These are phyloP conservation scores for Furcasterigmium sp. DNA, from an alignment of 2,329 filamentous ascomycete species.

Conservation along the genomic window DNA sequence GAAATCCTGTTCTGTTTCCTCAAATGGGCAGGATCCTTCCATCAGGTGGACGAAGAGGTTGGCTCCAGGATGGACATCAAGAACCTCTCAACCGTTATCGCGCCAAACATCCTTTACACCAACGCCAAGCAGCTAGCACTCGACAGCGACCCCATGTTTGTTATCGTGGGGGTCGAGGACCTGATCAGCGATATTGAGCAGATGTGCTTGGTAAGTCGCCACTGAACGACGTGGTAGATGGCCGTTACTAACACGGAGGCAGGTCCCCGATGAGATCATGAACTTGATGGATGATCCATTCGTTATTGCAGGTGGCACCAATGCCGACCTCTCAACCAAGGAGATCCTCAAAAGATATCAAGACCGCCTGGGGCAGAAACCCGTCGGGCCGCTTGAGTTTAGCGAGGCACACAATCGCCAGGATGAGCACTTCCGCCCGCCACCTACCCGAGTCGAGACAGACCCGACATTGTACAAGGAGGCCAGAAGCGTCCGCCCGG, in stretches of 20 bases:
- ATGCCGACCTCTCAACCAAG: slow-evolving; percentile 87
- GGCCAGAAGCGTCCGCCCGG: slow-evolving; percentile 76
- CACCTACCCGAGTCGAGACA: slow-evolving; percentile 69
- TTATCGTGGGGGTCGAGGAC: slow-evolving; percentile 87
- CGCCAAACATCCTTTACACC: slow-evolving; percentile 86
- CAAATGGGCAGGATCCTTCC: slow-evolving; percentile 96
- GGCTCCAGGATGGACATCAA: slow-evolving; percentile 99
- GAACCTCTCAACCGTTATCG: slow-evolving; percentile 95
- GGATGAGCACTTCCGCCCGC: slow-evolving; percentile 50
- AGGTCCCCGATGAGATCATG: slow-evolving; percentile 92
- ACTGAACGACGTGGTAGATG: not conserved
- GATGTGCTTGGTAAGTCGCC: slow-evolving; percentile 88
- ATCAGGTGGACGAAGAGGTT: slow-evolving; percentile 92
- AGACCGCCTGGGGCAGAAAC: slow-evolving; percentile 59
- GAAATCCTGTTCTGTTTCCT: slow-evolving; percentile 95
- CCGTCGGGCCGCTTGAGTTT: slow-evolving; percentile 45
- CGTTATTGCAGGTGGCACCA: slow-evolving; percentile 63
- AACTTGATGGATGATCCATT: slow-evolving; percentile 78
- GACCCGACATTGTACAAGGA: slow-evolving; percentile 80
- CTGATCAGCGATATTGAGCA: slow-evolving; percentile 91
- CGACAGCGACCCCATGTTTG: slow-evolving; percentile 84
- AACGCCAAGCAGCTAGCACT: slow-evolving; percentile 59
- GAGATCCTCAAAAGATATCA: slow-evolving; percentile 94
- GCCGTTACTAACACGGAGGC: slow-evolving; percentile 9
- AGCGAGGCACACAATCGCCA: slow-evolving; percentile 50